Percentiles rank a stretch among this genome's conserved stretches.
These are phyloP conservation scores for Cyberlindnera petersonii DNA, from an alignment of 805 yeast genomes.

Conservation along the genomic window DNA sequence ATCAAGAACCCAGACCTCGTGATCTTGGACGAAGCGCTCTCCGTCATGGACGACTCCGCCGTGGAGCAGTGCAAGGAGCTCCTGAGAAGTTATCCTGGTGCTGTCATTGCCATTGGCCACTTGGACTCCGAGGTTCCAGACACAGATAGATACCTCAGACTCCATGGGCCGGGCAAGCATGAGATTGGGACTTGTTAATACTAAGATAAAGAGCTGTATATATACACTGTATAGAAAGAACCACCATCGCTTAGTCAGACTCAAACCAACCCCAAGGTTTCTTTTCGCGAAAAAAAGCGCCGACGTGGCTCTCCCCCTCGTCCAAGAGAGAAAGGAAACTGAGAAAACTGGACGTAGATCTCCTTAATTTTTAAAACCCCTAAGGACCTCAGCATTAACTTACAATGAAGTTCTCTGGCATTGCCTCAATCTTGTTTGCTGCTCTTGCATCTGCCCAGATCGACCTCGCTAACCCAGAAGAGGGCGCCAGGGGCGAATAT, in stretches of 20 bases:
- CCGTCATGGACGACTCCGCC: constrained; percentile 75
- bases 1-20: constrained; percentile 74
- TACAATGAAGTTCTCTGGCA: constrained; percentile 20
- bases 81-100: constrained; percentile 54
- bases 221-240: no score
- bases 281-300: constrained; percentile 1
- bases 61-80: constrained; percentile 52
- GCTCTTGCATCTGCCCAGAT: constrained; percentile 16
- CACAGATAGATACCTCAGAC: constrained; percentile 47
- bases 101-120: constrained; percentile 81
- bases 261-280: no score
- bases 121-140: constrained; percentile 69
- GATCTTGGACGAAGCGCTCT: constrained; percentile 88
- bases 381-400: not conserved
- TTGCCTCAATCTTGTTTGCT: constrained; percentile 13
- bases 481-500: constrained; percentile 16
- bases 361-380: not conserved
- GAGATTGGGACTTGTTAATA: constrained; percentile 24
- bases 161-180: constrained; percentile 35
- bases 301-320: no score
- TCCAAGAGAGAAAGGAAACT: no score
- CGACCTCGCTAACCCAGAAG: constrained; percentile 18
- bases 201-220: no score
- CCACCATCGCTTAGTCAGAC: no score
- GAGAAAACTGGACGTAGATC: not conserved